Evolutionary conservation across 345 rosid species (phyloP), one percentile per base, ranked within the genome.

Genomic region (Clarkia xantiana): DNA sequence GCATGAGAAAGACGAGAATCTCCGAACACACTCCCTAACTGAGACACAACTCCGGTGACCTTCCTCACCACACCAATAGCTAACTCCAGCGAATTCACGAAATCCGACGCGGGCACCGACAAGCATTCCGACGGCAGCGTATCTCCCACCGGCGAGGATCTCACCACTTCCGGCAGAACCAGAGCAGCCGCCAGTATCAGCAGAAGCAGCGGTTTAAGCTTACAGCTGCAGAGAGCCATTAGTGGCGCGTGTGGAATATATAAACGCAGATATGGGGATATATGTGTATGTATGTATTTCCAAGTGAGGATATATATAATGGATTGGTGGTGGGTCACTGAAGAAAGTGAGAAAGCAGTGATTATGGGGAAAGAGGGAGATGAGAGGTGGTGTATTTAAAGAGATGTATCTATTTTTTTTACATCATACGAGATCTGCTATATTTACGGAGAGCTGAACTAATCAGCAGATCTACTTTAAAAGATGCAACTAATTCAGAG

Each of bases 1-100:
- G 67, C 67, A 19, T 62, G 44, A 14, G 61, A 50, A 48, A 62
- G 61, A 42, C 67, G 39, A 47, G 45, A 56, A 52, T 62, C 61
- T 8, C 67, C 53, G 40, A 62, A 23, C 29, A 7, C 14, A 3
- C 53, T 41, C 29, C 52, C 51, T 34, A 62, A 56, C 61, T 62
- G 61, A 12, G 67, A 62, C 25, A 56, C 61, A 18, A 57, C 40
- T 25, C 52, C 36, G 19, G 42, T 14, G 42, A 56, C 67, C 47
- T 51, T 14, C 18, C 14, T 18, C 15, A 62, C 49, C 40, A 56
- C 51, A 6, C 40, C 61, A 36, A 45, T 34, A 38, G 67, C 51
- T 52, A 61, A 49, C 18, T 6, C 14, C 47, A 62, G 51, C 13
- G 61, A 19, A 47, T 25, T 2, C 41, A 45, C 1, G 51, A 62